phyloP scores from a whole-genome alignment of 129 eudicot genomes.

The Artemisia tridentata region DNA sequence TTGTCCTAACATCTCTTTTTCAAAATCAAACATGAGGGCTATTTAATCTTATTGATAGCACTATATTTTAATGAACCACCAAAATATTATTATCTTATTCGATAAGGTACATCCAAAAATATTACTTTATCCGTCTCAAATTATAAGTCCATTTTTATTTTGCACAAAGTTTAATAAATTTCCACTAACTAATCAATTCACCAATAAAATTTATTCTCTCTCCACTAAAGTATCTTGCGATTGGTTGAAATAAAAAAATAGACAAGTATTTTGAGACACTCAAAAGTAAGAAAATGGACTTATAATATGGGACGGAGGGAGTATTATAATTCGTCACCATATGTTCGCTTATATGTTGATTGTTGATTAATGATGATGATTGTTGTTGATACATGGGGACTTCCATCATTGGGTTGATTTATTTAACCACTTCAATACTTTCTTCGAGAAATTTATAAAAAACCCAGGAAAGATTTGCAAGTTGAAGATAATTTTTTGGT shows the following conservation, averaged over 20 bases:
- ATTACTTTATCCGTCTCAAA: no score
- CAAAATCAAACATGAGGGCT: constrained; percentile 38
- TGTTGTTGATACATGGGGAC: constrained; percentile 72
- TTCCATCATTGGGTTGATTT: constrained; percentile 97
- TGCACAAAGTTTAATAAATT: no score
- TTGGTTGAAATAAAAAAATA: no score
- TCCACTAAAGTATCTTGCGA: no score
- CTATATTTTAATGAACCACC: no score
- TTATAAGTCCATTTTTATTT: no score
- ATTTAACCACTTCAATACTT: constrained; percentile 83
- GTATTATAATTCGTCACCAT: constrained; percentile 9
- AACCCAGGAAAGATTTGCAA: constrained; percentile 89
- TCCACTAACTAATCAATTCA: no score
- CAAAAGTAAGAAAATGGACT: no score
- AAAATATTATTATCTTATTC: constrained; percentile 57
- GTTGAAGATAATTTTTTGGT: constrained; percentile 70
- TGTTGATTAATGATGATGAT: constrained; percentile 12
- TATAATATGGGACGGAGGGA: no score
- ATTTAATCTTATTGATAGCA: constrained; percentile 44
- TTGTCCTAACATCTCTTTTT: constrained; percentile 31
- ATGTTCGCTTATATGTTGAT: constrained; percentile 15
- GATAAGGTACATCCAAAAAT: constrained; percentile 63
- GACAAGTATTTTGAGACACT: no score
- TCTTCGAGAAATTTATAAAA: constrained; percentile 84
- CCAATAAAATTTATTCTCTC: no score